These are phyloP conservation scores for Tuber indicum DNA, from an alignment of 495 filamentous ascomycete species.

Conservation along the genomic window DNA sequence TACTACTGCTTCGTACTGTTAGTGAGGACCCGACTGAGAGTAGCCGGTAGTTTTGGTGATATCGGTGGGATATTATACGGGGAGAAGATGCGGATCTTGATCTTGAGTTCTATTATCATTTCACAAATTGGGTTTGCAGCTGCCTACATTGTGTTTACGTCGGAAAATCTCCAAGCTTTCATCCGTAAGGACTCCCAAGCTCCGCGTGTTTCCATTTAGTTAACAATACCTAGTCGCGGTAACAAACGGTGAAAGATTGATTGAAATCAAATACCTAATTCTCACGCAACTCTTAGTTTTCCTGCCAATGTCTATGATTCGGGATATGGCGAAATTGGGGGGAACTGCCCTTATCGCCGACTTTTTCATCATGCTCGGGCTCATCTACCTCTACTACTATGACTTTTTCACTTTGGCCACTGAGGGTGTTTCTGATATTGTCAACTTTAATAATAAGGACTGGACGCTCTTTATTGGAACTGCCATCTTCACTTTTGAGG, in stretches of 20 bases:
- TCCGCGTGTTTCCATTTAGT: neutral
- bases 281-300: conserved; percentile 90
- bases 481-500: conserved; percentile 97
- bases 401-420: conserved; percentile 69
- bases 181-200: conserved; percentile 51
- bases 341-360: conserved; percentile 88
- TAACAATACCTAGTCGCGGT: conserved; percentile 50
- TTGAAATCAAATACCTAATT: conserved; percentile 83
- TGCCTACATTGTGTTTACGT: conserved; percentile 97
- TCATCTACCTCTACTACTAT: conserved; percentile 93
- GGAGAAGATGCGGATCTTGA: conserved; percentile 76
- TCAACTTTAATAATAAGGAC: conserved; percentile 72
- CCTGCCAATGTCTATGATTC: conserved; percentile 81
- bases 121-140: conserved; percentile 93
- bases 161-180: conserved; percentile 92
- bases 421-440: conserved; percentile 75
- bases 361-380: conserved; percentile 82
- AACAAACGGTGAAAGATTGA: conserved; percentile 67
- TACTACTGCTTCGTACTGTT: conserved; percentile 96
- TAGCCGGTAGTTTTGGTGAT: conserved; percentile 89
- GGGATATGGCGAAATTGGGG: conserved; percentile 90
- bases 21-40: conserved; percentile 73
- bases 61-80: conserved; percentile 91
- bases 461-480: conserved; percentile 98
- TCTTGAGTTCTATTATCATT: conserved; percentile 82